Evolutionary conservation across 1,139 yeast genomes (phyloP), one percentile per base, ranked within the genome.

Genomic region (Geotrichum restrictum): DNA sequence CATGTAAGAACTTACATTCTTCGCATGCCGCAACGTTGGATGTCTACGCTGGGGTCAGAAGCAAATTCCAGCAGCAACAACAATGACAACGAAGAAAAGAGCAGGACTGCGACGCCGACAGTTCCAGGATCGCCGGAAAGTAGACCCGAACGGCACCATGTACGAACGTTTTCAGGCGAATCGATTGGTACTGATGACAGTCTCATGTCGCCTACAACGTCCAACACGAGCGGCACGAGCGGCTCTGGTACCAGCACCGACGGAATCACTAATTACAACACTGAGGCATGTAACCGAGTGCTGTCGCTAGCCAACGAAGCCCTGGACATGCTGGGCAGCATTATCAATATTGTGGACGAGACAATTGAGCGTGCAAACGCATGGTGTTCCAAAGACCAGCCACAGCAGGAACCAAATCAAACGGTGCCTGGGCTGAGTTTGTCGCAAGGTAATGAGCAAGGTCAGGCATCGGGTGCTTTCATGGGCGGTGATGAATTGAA

Each of bases 231-330:
- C 44, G 38, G 49, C 38, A 27, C 22, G 19, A 46, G 46, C 44
- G 38, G 49, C 38, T n/a, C 22, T 21, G 31, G 31, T 37, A 42
- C 36, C 14, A 42, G 38, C 27, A 11, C 8, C 18, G 24, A 18
- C 7, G 10, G 22, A 16, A 27, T 4, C 22, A 27, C 16, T 5
- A 31, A 16, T 14, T 29, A 29, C 37, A 42, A 31, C 8, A 29
- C 18, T 3, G 22, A 29, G 13, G 37, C n/a, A 18, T n/a, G 39
- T 31, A 88, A 86, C 43, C 79, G 82, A 60, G 86, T 88, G 1
- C 71, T 93, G 43, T 77, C 86, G 8, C 75, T 93, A 57, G 97
- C 98, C 0, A 85, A 85, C 59, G 98, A 93, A 68, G 83, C 95
- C 0, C 73, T 93, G 52, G 95, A 86, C 45, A 88, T 91, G 91